phyloP scores from a whole-genome alignment of 2,329 filamentous ascomycete genomes.

The Pseudogymnoascus sp. region DNA sequence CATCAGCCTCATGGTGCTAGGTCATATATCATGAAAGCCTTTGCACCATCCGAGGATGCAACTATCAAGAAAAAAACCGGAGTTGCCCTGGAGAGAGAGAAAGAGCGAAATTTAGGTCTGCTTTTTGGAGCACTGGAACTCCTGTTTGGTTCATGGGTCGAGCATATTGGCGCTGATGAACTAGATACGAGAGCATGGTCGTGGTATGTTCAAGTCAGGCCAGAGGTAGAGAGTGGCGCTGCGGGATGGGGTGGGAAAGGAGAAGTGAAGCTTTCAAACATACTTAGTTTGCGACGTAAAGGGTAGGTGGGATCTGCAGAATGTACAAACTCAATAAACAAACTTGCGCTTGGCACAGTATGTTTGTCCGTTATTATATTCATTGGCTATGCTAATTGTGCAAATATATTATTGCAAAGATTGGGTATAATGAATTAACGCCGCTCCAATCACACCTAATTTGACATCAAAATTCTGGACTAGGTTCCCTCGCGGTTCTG shows the following conservation, averaged over 20 bases:
- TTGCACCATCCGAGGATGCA: slow-evolving; percentile 34
- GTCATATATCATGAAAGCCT: slow-evolving; percentile 50
- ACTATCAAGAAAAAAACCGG: slow-evolving; percentile 44
- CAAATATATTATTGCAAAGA: neutral
- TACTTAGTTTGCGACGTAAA: slow-evolving; percentile 50
- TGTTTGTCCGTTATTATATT: neutral
- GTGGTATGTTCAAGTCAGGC: slow-evolving; percentile 73
- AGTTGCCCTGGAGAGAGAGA: slow-evolving; percentile 48
- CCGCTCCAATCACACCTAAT: neutral
- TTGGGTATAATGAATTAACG: slow-evolving; percentile 5
- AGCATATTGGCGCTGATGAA: slow-evolving; percentile 53
- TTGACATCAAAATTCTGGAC: neutral
- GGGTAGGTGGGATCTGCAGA: slow-evolving; percentile 7
- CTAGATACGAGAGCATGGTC: slow-evolving; percentile 69
- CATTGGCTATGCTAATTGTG: neutral
- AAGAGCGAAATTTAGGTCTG: slow-evolving; percentile 59
- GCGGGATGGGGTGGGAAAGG: slow-evolving; percentile 82
- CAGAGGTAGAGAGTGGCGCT: slow-evolving; percentile 64
- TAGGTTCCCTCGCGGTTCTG: slow-evolving; percentile 4
- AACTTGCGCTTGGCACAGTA: neutral
- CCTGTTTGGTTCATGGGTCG: slow-evolving; percentile 65
- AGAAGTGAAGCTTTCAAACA: slow-evolving; percentile 54
- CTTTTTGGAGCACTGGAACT: slow-evolving; percentile 64
- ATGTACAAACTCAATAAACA: neutral
- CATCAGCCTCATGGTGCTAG: slow-evolving; percentile 64